These are phyloP conservation scores for Flaveria robusta DNA, from an alignment of 129 eudicot genomes.

Conservation along the genomic window DNA sequence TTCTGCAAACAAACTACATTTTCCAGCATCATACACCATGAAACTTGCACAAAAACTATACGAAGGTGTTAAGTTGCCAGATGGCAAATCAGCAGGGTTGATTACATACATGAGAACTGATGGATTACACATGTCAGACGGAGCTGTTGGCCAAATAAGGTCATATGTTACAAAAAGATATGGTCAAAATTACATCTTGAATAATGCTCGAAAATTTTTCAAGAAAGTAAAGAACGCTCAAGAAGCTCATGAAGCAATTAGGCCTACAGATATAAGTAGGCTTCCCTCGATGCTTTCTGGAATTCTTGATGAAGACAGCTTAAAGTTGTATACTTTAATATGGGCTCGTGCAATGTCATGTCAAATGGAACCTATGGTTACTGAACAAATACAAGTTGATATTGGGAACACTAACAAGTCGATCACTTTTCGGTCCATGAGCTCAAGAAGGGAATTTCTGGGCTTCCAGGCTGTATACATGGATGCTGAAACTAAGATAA, in stretches of 20 bases:
- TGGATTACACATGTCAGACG: conserved; percentile 83
- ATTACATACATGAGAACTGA: conserved; percentile 93
- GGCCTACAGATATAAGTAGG: conserved; percentile 79
- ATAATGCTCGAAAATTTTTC: conserved; percentile 61
- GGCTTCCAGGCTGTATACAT: conserved; percentile 75
- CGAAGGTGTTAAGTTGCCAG: conserved; percentile 75
- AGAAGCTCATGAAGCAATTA: conserved; percentile 97
- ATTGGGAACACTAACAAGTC: conserved; percentile 56
- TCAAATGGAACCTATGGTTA: conserved; percentile 81
- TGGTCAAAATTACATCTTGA: conserved; percentile 52
- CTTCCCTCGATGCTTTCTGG: conserved; percentile 66
- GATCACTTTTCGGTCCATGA: conserved; percentile 56
- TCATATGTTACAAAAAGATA: conserved; percentile 60
- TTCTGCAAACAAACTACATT: conserved; percentile 79
- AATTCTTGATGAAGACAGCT: conserved; percentile 72
- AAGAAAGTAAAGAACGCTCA: conserved; percentile 91
- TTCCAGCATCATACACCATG: conserved; percentile 76
- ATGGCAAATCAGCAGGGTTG: conserved; percentile 66
- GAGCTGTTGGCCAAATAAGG: conserved; percentile 64
- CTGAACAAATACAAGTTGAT: conserved; percentile 71
- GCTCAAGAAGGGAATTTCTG: conserved; percentile 58
- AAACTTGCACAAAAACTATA: conserved; percentile 87
- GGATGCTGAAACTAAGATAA: conserved; percentile 55
- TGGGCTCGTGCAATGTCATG: conserved; percentile 94
- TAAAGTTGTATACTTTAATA: conserved; percentile 78